These are phyloP conservation scores for Cyanidioschyzon merolae DNA, from an alignment of 23 red algal genomes.

Conservation along the genomic window DNA sequence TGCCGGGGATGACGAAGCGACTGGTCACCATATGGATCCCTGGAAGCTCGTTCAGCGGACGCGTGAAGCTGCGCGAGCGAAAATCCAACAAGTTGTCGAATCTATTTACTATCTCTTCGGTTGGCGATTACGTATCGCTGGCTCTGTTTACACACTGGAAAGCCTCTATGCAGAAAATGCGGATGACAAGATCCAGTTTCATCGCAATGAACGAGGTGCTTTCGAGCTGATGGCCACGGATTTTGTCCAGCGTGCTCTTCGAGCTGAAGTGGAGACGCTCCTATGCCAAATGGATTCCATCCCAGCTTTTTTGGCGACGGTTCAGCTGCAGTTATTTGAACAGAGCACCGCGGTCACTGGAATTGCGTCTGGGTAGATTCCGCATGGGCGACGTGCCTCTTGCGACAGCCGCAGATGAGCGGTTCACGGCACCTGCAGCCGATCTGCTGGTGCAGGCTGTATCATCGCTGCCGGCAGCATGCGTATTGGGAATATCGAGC, in stretches of 20 bases:
- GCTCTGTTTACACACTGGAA: slow-evolving; percentile 47
- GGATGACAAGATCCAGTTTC: slow-evolving; percentile 53
- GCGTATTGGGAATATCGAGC: too few relatives aligned
- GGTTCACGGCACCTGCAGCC: too few relatives aligned
- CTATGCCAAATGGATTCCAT: not conserved
- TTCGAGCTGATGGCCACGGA: not conserved
- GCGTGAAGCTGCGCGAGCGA: slow-evolving; percentile 57
- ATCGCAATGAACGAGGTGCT: not conserved
- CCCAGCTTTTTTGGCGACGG: not conserved
- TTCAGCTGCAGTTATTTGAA: not conserved
- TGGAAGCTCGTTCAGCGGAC: slow-evolving; percentile 47
- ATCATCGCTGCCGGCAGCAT: too few relatives aligned
- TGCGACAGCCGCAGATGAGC: too few relatives aligned
- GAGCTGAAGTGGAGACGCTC: not conserved
- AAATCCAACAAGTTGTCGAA: slow-evolving; percentile 68
- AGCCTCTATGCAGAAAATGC: slow-evolving; percentile 59
- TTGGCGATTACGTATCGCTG: slow-evolving; percentile 62
- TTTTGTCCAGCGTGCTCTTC: not conserved
- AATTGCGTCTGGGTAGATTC: too few relatives aligned
- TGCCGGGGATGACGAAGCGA: too few relatives aligned
- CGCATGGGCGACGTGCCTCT: too few relatives aligned
- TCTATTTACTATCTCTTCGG: slow-evolving; percentile 76
- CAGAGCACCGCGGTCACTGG: slow-evolving; percentile 11
- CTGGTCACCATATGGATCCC: not conserved
- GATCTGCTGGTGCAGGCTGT: too few relatives aligned